These are phyloP conservation scores for Psilocybe mexicana DNA, from an alignment of 1,284 basidiomycete species.

Conservation along the genomic window DNA sequence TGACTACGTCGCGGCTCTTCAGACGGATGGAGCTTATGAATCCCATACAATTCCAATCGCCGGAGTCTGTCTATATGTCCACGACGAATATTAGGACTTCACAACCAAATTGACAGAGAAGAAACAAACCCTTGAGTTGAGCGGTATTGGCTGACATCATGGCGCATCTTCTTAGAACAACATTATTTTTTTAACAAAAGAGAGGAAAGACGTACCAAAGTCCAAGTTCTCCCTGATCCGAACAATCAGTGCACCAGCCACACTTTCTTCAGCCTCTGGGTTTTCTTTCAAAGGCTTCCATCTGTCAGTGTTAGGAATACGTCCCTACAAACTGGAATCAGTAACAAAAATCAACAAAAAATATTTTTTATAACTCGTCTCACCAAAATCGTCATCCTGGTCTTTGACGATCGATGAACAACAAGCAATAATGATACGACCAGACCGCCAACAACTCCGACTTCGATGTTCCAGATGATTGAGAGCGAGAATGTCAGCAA, in stretches of 20 bases:
- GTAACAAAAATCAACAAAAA: not conserved
- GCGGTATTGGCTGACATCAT: slow-evolving; percentile 75
- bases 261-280: slow-evolving; percentile 73
- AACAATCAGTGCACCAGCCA: slow-evolving; percentile 79
- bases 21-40: slow-evolving; percentile 78
- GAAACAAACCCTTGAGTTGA: slow-evolving; percentile 68
- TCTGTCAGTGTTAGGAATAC: slow-evolving; percentile 76
- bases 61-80: slow-evolving; percentile 66
- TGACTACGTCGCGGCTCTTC: slow-evolving; percentile 78
- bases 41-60: slow-evolving; percentile 80
- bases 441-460: slow-evolving; percentile 83
- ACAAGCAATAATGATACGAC: slow-evolving; percentile 86
- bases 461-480: slow-evolving; percentile 78
- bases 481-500: slow-evolving; percentile 81
- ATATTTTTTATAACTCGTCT: slow-evolving; percentile 14
- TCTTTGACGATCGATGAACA: slow-evolving; percentile 81
- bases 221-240: slow-evolving; percentile 81
- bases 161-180: not conserved
- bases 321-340: slow-evolving; percentile 47
- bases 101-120: not conserved
- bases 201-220: slow-evolving; percentile 55
- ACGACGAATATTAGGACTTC: not conserved
- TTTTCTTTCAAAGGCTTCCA: slow-evolving; percentile 85
- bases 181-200: too few relatives aligned
- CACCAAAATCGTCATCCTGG: slow-evolving; percentile 52